Base-by-base conservation (phyloP, 1,284 basidiomycete genomes). In the Naganishia cerealis region DNA sequence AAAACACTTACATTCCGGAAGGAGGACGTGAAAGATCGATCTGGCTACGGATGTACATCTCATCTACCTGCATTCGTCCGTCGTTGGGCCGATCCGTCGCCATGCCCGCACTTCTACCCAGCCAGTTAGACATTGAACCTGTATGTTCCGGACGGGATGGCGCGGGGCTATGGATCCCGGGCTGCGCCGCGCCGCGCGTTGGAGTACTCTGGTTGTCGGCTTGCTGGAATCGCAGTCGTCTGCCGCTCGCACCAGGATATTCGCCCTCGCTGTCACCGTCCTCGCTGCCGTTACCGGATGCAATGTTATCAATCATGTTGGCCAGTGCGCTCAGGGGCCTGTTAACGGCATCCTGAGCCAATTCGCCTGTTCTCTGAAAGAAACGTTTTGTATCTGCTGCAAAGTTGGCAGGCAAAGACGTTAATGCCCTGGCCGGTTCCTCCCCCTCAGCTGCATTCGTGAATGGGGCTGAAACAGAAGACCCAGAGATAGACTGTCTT, bases 321-420 rank as follows among this genome's bases (percentile, higher is more conserved):
- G 91, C 87, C 65, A 96, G 89, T 1, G 92, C 91, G 70, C 83
- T 90, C 15, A 96, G 83, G 6, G 93, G 93, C 75, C 92, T 92
- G 16, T 88, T 90, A 68, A 95, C 88, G 0, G 87, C 90, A 59
- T 82, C 80, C 59, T 80, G 77, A 18, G 81, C 81, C 36, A 79
- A 72, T 75, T 93, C 91, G 6, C 92, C 90, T 0, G 92, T 94
- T 75, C 90, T 88, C 78, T 92, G 89, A 67, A 96, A 83, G 54
- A 95, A 86, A 18, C 88, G 85, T 53, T 86, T 86, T 0, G 93
- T 92, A 75, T 93, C 90, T 67, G 91, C 87, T 2, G 87, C 85
- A 39, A 91, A 81, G 0, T 85, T 85, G 3, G 78, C 72, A 1
- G 80, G 87, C 3, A 90, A 83, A 12, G 91, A 81, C 1, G 88